Evolutionary conservation across 352 stramenopile species (phyloP).

Genomic region (Peronospora belbahrii): DNA sequence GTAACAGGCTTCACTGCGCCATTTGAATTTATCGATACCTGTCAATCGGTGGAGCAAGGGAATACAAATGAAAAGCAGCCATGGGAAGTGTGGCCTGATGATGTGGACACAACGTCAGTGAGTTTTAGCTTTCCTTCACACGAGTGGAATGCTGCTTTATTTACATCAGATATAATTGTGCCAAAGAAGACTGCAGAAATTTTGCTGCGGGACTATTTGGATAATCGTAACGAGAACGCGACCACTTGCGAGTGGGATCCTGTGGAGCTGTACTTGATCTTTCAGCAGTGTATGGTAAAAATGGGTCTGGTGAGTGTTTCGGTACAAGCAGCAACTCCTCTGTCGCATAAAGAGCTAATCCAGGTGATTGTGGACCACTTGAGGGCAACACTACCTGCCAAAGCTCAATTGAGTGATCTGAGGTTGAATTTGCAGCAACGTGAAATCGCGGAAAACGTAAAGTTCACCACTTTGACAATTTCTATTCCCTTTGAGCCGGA

Average conservation of each 20-base stretch:
- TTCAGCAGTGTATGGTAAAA: conserved; percentile 15
- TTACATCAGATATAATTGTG: conserved; percentile 4
- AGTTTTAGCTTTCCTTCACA: conserved; percentile 28
- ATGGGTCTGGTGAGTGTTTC: background rate
- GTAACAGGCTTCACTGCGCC: conserved; percentile 12
- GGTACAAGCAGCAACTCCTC: background rate
- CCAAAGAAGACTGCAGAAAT: conserved; percentile 13
- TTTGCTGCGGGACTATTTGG: conserved; percentile 13
- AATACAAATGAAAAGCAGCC: conserved; percentile 5
- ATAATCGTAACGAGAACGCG: conserved; percentile 10
- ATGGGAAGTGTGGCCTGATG: conserved; percentile 22
- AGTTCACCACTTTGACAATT: conserved; percentile 18
- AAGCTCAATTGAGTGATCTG: conserved; percentile 9
- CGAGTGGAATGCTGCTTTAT: conserved; percentile 24
- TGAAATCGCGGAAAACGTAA: conserved; percentile 12
- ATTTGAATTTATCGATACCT: conserved; percentile 23
- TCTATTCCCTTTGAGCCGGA: conserved; percentile 15
- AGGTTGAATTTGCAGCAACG: conserved; percentile 13
- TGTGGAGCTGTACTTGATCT: conserved; percentile 15
- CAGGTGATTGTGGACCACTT: conserved; percentile 13
- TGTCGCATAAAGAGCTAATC: conserved; percentile 12
- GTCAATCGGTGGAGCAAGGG: conserved; percentile 2
- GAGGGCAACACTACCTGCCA: conserved; percentile 4
- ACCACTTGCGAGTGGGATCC: conserved; percentile 10
- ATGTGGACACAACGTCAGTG: conserved; percentile 34